Evolutionary conservation across 805 yeast species (phyloP), one percentile per base, ranked within the genome.

Genomic region (Blastobotrys muscicola): DNA sequence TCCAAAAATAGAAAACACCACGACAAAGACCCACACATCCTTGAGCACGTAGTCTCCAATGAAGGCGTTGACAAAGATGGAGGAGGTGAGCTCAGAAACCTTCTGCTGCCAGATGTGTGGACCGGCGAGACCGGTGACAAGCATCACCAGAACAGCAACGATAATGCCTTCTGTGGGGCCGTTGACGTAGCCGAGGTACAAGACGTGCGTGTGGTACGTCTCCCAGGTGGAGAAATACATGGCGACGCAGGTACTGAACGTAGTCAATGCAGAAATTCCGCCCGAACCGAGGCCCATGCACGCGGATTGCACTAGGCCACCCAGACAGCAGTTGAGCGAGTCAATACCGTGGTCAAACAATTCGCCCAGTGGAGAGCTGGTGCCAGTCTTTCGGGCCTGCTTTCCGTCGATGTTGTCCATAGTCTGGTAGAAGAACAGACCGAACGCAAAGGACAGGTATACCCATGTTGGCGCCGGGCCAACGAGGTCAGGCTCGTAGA

Each of bases 91-190:
- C 3, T 59, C 63, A 32, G 69, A 58, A 14, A 78, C 55, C 32
- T 65, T 61, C 13, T 54, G 50, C 42, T 70, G 68, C 92, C 94
- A 87, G 39, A 75, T 58, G 3, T 70, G 73, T 3, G 85, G 79
- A 4, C 58, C 55, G 45, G 66, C 64, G 35, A 79, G 44, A 2
- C 86, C 95, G 0, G 95, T 80, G 12, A 74, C 41, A 4, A 76
- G 45, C 63, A 78, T 87, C 29, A 80, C 67, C 0, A 52, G 56
- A 26, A 75, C 65, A 38, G 87, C 74, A 61, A 82, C 70, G 47
- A 87, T 57, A 29, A 90, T 82, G 4, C 97, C 98, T 65, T 92
- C 97, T 5, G 92, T 96, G 1, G 98, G 98, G 0, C 97, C 98
- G 34, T 94, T 83, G 55, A 86, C 73, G 52, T 77, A 82, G 36